These are phyloP conservation scores for Lactifluus rugatus DNA, from an alignment of 768 basidiomycete species.

Conservation along the genomic window DNA sequence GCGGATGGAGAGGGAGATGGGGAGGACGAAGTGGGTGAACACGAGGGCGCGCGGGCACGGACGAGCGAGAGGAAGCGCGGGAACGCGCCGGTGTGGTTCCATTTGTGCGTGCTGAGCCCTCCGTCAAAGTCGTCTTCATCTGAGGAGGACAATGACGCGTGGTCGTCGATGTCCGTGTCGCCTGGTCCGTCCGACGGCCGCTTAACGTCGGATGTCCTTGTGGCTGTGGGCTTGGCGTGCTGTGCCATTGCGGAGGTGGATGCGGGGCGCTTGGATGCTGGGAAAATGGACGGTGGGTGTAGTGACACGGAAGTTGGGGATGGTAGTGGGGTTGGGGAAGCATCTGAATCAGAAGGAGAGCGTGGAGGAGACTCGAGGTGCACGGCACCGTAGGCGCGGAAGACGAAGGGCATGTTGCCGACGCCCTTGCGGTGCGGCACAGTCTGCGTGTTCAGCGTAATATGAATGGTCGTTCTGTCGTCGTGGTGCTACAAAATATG, in stretches of 20 bases:
- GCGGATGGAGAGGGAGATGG: background rate
- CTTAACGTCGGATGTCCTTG: background rate
- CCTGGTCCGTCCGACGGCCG: background rate
- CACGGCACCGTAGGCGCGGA: conserved; percentile 33
- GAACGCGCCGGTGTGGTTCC: conserved; percentile 26
- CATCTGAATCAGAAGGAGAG: background rate
- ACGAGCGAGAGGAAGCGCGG: conserved; percentile 23
- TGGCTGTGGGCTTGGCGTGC: background rate
- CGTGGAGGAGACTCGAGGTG: conserved; percentile 14
- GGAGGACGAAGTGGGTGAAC: conserved; percentile 6
- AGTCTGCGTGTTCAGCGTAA: conserved; percentile 47
- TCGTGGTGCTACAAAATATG: conserved; percentile 41
- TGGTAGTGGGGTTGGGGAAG: background rate
- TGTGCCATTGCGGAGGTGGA: background rate
- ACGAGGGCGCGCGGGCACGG: conserved; percentile 13
- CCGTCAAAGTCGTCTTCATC: conserved; percentile 16
- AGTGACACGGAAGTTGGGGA: background rate
- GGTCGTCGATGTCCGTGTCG: conserved; percentile 12
- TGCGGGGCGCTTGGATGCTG: conserved; percentile 2
- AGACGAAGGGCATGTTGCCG: conserved; percentile 54
- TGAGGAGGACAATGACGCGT: conserved; percentile 6
- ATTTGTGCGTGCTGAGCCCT: conserved; percentile 21
- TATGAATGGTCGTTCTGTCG: conserved; percentile 44
- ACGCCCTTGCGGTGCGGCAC: conserved; percentile 45
- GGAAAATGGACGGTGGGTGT: conserved; percentile 8